phyloP scores from a whole-genome alignment of 768 basidiomycete species.

The Tylopilus rubrobrunneus region DNA sequence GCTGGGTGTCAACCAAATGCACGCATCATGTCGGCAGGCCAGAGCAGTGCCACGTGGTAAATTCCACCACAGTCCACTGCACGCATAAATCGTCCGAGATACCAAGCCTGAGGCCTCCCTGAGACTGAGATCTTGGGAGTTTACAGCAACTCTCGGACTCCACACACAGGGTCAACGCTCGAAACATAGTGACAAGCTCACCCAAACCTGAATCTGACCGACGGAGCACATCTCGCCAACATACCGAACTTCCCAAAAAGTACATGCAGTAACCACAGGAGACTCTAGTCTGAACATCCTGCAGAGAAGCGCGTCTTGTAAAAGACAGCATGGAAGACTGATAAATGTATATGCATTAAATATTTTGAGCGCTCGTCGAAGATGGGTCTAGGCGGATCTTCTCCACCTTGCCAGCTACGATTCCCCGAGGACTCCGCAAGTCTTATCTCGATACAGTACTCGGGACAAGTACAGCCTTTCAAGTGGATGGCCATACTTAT shows the following conservation, averaged over 20 bases:
- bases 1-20: conserved; percentile 17
- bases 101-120: not conserved
- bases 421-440: conserved; percentile 19
- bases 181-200: not conserved
- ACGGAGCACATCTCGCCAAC: not conserved
- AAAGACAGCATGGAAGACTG: conserved; percentile 15
- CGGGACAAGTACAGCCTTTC: conserved; percentile 3
- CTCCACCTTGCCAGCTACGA: conserved; percentile 5
- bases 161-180: conserved; percentile 4
- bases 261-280: not conserved
- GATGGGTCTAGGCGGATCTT: conserved; percentile 17
- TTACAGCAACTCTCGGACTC: not conserved
- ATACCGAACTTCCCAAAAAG: not conserved
- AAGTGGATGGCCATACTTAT: not conserved
- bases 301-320: conserved; percentile 9
- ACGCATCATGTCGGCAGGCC: conserved; percentile 13
- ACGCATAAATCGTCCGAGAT: conserved; percentile 6
- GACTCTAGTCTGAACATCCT: not conserved
- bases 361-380: conserved; percentile 18
- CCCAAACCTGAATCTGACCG: not conserved
- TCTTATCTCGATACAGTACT: not conserved
- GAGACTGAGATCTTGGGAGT: not conserved
- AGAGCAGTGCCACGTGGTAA: conserved; percentile 25
- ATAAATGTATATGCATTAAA: conserved; percentile 17
- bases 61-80: not conserved